Evolutionary conservation across 2,329 filamentous ascomycete genomes (phyloP).

Genomic region (Phaeosphaeria sp.): DNA sequence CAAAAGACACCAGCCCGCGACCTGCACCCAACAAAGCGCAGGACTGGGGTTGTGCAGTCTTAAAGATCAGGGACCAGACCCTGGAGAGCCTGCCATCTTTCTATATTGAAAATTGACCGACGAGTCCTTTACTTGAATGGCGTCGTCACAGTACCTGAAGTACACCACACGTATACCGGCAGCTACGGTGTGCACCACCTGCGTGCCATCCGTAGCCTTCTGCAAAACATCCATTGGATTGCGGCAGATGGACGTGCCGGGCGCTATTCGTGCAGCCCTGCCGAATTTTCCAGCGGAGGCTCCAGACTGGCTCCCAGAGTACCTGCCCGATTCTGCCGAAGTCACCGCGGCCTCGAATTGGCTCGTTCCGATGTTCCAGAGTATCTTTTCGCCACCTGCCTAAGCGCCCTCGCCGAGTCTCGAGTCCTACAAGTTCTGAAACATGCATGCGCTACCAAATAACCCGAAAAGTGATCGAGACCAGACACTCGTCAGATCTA

Average conservation of each 20-base stretch:
- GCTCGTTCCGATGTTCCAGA: conserved; percentile 6
- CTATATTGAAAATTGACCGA: background rate
- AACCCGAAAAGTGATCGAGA: background rate
- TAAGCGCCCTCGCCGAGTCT: conserved; percentile 1
- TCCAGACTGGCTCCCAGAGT: conserved; percentile 26
- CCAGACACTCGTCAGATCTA: too few relatives aligned
- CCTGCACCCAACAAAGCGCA: conserved; percentile 16
- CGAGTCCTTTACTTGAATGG: background rate
- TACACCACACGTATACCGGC: background rate
- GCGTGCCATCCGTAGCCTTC: background rate
- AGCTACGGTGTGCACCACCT: too few relatives aligned
- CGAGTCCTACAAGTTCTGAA: conserved; percentile 4
- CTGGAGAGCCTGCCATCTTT: background rate
- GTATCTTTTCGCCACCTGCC: conserved; percentile 5
- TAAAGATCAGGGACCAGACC: conserved; percentile 18
- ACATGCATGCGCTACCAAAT: background rate
- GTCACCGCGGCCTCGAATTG: conserved; percentile 18
- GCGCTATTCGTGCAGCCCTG: conserved; percentile 21
- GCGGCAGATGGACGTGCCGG: conserved; percentile 14
- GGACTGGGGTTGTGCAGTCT: conserved; percentile 19
- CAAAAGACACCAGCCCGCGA: conserved; percentile 14
- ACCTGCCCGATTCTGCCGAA: conserved; percentile 29
- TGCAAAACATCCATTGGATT: background rate
- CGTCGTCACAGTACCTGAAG: background rate
- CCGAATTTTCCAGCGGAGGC: conserved; percentile 25